Base-by-base conservation (phyloP, 305 asterid species). In the Fraxinus platypoda region DNA sequence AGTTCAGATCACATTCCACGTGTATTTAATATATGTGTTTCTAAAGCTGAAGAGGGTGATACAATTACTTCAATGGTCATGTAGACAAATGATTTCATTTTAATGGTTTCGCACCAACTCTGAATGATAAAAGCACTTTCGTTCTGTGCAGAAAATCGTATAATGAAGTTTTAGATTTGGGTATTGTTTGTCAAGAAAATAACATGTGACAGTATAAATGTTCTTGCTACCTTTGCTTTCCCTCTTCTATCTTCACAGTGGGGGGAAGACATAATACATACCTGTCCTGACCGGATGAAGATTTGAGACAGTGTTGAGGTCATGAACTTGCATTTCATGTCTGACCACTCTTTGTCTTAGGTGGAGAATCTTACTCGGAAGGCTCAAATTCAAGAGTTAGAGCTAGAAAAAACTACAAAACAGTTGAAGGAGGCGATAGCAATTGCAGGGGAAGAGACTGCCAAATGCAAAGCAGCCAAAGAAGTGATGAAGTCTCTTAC, bases 401-500 rank as follows among this genome's bases (percentile, higher is more conserved):
- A 95, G 88, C 92, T 95, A 43, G 98, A 95, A 91, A 90, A 89
- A 88, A 90, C 93, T 78, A 87, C 92, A 59, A 91, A 90, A 83
- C 97, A 93, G 85, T 90, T 95, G 88, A 92, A 93, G 90, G 98
- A 95, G 86, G 95, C 98, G 74, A 90, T 91, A 78, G 85, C 93
- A 81, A 85, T 91, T 88, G 97, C 95, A 38, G 95, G 92, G 86
- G 98, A 93, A 81, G 97, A 94, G 91, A 89, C 91, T 72, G 93
- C 94, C 68, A 93, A 93, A 83, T 88, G 96, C 93, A 93, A 92
- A 87, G 95, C 97, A 8, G 97, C 97, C 19, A 94, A 94, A 90
- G 97, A 94, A 91, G 98, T 93, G 84, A 94, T 94, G 85, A 94
- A 92, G 88, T 92, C 97, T 38, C 95, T 94, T 34, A 93, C 97